Percentiles rank a stretch among this genome's conserved stretches.
Conservation (phyloP, 2,329 filamentous ascomycete genomes). For the Colletotrichum tanaceti region DNA sequence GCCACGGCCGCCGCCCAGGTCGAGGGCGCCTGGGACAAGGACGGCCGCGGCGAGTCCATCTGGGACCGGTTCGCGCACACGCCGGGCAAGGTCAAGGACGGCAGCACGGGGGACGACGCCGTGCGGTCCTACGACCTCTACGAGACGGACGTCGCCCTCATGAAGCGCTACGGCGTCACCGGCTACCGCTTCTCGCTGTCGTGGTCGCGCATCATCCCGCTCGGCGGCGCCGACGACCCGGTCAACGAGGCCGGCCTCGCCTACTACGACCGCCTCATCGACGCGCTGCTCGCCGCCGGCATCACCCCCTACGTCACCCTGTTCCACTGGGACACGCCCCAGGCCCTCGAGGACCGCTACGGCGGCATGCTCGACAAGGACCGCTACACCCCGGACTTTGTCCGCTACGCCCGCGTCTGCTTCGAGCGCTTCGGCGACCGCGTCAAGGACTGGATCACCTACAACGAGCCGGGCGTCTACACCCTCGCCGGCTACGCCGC, state of each 20-base stretch:
- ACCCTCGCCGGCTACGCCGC: constrained; percentile 50
- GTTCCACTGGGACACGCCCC: constrained; percentile 74
- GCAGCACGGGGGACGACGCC: constrained; percentile 54
- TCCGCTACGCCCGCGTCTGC: constrained; percentile 67
- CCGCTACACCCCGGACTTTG: constrained; percentile 70
- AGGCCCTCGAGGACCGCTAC: constrained; percentile 68
- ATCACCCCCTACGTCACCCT: constrained; percentile 72
- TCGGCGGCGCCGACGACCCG: constrained; percentile 71
- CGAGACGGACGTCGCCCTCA: constrained; percentile 66
- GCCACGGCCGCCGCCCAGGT: constrained; percentile 56
- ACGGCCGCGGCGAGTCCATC: constrained; percentile 56
- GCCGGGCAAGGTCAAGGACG: constrained; percentile 53
- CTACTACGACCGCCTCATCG: constrained; percentile 70
- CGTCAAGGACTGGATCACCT: constrained; percentile 69
- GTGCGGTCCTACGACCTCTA: constrained; percentile 55
- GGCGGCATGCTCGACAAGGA: constrained; percentile 71
- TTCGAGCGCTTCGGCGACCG: constrained; percentile 67
- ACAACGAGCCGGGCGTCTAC: constrained; percentile 51
- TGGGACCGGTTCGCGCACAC: constrained; percentile 56
- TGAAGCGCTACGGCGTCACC: constrained; percentile 68
- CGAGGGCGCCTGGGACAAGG: constrained; percentile 56
- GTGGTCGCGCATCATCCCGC: constrained; percentile 73
- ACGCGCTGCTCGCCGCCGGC: constrained; percentile 66
- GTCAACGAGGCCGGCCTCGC: constrained; percentile 70
- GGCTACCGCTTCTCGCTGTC: constrained; percentile 74